Percentiles rank a stretch among this genome's conserved stretches.
phyloP scores from a whole-genome alignment of 1,284 basidiomycete species.

The Boletellus sp. region DNA sequence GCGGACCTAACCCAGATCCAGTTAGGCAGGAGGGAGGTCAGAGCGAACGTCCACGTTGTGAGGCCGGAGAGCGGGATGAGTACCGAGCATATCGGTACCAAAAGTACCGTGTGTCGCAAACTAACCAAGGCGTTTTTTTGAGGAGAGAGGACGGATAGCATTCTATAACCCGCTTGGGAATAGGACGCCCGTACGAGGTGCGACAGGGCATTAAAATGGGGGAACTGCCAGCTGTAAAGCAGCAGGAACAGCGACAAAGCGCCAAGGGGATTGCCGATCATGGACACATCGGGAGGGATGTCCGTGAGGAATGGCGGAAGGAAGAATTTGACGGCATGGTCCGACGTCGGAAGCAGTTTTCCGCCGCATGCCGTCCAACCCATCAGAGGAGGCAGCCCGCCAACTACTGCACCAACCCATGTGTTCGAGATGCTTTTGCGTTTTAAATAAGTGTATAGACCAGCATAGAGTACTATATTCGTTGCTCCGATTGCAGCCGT shows the following conservation, averaged over 20 bases:
- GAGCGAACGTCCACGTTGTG: conserved; percentile 84
- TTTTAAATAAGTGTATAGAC: conserved; percentile 92
- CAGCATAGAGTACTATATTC: conserved; percentile 90
- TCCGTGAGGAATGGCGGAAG: conserved; percentile 48
- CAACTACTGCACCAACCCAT: conserved; percentile 93
- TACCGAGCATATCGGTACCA: conserved; percentile 78
- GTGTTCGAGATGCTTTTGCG: conserved; percentile 88
- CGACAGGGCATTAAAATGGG: conserved; percentile 95
- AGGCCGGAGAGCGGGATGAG: conserved; percentile 84
- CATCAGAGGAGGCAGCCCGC: conserved; percentile 93
- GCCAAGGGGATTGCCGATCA: conserved; percentile 73
- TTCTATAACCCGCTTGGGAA: conserved; percentile 90
- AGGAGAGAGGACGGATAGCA: conserved; percentile 86
- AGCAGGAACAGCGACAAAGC: conserved; percentile 75
- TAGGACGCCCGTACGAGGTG: conserved; percentile 87
- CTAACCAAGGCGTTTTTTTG: conserved; percentile 82
- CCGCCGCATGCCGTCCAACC: conserved; percentile 96
- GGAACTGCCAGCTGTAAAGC: conserved; percentile 97
- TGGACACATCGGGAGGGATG: conserved; percentile 41
- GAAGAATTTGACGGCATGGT: conserved; percentile 55
- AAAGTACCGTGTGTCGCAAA: conserved; percentile 77
- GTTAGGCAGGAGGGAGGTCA: conserved; percentile 80
- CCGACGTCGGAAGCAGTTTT: conserved; percentile 61
- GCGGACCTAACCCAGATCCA: conserved; percentile 67
- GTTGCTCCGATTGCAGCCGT: conserved; percentile 81